A percentile compares a stretch with the other conserved stretches of the same genome.
These are phyloP conservation scores for Obba rivulosa DNA, from an alignment of 768 basidiomycete genomes.

Conservation along the genomic window DNA sequence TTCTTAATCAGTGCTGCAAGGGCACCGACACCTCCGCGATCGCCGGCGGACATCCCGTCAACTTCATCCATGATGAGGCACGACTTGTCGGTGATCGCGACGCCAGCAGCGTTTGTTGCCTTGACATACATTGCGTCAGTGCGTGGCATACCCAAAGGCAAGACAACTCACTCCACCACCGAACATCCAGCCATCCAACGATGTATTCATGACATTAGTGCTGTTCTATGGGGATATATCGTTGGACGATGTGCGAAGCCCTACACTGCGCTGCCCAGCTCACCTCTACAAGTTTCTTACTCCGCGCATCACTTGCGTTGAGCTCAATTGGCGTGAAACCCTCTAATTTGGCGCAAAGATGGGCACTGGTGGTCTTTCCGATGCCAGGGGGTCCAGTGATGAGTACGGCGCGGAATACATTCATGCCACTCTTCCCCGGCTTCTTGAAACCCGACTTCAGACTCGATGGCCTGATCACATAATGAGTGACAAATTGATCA, in stretches of 20 bases:
- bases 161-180: constrained; percentile 42
- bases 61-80: constrained; percentile 99
- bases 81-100: constrained; percentile 70
- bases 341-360: constrained; percentile 83
- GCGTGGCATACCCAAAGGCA: neutral
- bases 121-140: no score
- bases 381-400: constrained; percentile 95
- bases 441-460: constrained; percentile 83
- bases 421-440: constrained; percentile 88
- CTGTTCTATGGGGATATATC: constrained; percentile 49
- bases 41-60: constrained; percentile 98
- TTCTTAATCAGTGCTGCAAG: constrained; percentile 90
- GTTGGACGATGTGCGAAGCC: neutral
- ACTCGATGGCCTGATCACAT: constrained; percentile 72
- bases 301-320: constrained; percentile 93
- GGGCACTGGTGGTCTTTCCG: constrained; percentile 95
- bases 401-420: constrained; percentile 79
- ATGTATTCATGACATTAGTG: constrained; percentile 86
- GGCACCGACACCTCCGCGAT: constrained; percentile 94
- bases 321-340: constrained; percentile 93
- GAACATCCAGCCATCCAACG: constrained; percentile 80
- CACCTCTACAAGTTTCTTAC: constrained; percentile 96
- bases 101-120: constrained; percentile 63
- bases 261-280: neutral
- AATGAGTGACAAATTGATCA: neutral